Evolutionary conservation across 176 grass and related monocot genomes (phyloP).

Genomic region (Miscanthus lutarioriparius): DNA sequence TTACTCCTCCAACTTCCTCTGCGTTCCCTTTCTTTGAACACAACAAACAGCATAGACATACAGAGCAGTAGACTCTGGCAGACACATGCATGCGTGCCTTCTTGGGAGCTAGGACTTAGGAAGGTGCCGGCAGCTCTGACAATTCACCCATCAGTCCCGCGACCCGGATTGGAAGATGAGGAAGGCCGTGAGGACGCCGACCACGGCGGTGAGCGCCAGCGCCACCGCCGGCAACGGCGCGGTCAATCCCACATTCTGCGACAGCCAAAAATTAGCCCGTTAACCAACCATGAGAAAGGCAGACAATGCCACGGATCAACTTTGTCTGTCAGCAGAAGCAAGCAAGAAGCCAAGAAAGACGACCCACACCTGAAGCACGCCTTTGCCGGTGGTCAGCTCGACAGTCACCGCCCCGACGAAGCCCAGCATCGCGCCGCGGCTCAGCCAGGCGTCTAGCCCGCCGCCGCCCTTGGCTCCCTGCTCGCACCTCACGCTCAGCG

Average conservation of each 20-base stretch:
- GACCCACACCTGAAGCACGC: conserved; percentile 57
- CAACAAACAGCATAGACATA: not conserved
- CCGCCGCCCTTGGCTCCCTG: conserved; percentile 52
- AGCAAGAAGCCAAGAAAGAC: not conserved
- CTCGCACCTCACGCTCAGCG: conserved; percentile 58
- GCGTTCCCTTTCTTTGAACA: not conserved
- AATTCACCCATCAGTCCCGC: conserved; percentile 37
- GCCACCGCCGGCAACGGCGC: conserved; percentile 65
- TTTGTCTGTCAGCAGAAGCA: not conserved
- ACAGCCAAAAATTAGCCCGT: not conserved
- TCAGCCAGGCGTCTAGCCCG: conserved; percentile 70
- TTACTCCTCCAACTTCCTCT: not conserved
- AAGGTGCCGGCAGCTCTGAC: not conserved
- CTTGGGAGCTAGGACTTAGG: not conserved
- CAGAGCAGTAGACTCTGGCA: too few relatives aligned
- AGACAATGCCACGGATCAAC: too few relatives aligned
- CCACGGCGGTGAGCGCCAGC: conserved; percentile 56
- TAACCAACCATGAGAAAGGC: too few relatives aligned
- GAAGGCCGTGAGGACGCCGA: conserved; percentile 54
- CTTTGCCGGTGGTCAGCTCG: conserved; percentile 73
- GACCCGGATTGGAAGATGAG: conserved; percentile 74
- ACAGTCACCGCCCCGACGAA: conserved; percentile 56
- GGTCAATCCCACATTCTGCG: conserved; percentile 62
- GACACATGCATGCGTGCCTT: not conserved
- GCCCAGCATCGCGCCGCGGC: conserved; percentile 73